A percentile compares a stretch with the other conserved stretches of the same genome.
Evolutionary conservation across 2,329 filamentous ascomycete genomes (phyloP).

Genomic region (Phialophora chinensis): DNA sequence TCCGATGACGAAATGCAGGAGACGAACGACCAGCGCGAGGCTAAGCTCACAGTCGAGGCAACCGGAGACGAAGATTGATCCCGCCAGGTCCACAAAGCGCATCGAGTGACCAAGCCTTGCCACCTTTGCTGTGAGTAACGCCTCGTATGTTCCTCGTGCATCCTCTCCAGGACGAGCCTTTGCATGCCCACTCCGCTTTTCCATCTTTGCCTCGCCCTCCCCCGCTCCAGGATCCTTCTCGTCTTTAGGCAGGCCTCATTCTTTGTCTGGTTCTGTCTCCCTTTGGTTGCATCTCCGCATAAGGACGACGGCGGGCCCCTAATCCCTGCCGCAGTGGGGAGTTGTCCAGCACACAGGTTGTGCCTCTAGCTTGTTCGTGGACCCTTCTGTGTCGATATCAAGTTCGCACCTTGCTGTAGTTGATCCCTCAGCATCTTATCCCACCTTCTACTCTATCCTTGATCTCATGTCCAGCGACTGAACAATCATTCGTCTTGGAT

Average conservation of each 20-base stretch:
- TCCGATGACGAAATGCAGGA: conserved; percentile 19
- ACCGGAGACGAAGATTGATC: conserved; percentile 8
- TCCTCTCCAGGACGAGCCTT: conserved; percentile 14
- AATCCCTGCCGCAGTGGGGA: conserved; percentile 7
- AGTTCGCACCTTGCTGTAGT: conserved; percentile 30
- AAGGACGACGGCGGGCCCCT: conserved; percentile 12
- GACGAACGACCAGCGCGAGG: conserved; percentile 6
- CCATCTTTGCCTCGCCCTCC: conserved; percentile 16
- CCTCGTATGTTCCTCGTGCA: conserved; percentile 24
- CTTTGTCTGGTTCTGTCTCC: conserved; percentile 15
- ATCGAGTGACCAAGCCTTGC: conserved; percentile 26
- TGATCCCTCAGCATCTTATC: conserved; percentile 22
- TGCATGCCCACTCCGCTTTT: conserved; percentile 11
- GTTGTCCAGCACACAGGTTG: conserved; percentile 13
- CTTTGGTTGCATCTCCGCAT: conserved; percentile 26
- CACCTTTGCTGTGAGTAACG: conserved; percentile 23
- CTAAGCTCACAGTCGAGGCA: background rate
- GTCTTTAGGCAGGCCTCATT: conserved; percentile 9
- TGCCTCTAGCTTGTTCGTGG: conserved; percentile 9
- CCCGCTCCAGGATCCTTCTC: conserved; percentile 18
- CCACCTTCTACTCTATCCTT: conserved; percentile 26
- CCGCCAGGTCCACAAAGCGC: conserved; percentile 12
- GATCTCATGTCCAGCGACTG: conserved; percentile 20
- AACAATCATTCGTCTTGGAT: conserved; percentile 16
- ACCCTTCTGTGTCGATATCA: conserved; percentile 27